Conservation (phyloP, 495 filamentous ascomycete genomes). For the Chaetomidium leptoderma region DNA sequence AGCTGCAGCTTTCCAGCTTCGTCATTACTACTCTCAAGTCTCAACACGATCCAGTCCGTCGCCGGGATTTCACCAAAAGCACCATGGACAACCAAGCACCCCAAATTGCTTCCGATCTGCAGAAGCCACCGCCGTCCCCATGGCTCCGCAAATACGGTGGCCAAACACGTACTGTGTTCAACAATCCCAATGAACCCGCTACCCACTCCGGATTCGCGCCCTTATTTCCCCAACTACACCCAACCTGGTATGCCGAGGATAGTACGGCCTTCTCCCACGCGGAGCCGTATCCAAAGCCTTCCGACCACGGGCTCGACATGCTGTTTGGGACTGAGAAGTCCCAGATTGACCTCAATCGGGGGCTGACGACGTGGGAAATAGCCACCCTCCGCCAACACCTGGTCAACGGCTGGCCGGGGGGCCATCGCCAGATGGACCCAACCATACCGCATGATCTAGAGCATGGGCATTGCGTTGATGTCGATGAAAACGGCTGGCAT, state of each 20-base stretch:
- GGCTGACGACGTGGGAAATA: conserved; percentile 10
- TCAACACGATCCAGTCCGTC: background rate
- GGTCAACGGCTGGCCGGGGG: conserved; percentile 1
- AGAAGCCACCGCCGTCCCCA: background rate
- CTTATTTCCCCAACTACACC: background rate
- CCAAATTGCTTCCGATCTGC: background rate
- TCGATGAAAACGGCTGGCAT: conserved; percentile 11
- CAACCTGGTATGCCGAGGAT: background rate
- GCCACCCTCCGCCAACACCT: background rate
- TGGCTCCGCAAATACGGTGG: conserved; percentile 13
- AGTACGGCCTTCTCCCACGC: background rate
- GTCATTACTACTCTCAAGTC: background rate
- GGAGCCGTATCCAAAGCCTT: background rate
- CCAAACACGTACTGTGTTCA: background rate
- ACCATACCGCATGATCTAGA: background rate
- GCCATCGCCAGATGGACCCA: background rate
- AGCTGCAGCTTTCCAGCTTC: background rate
- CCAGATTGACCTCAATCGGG: background rate
- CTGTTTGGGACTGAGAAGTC: background rate
- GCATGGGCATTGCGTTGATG: background rate
- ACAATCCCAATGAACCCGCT: background rate
- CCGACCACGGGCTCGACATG: conserved; percentile 2
- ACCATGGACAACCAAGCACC: background rate
- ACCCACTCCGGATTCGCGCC: conserved; percentile 6
- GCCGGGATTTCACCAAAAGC: background rate